Conservation (phyloP, 805 yeast genomes). For the Teunomyces cretensis region DNA sequence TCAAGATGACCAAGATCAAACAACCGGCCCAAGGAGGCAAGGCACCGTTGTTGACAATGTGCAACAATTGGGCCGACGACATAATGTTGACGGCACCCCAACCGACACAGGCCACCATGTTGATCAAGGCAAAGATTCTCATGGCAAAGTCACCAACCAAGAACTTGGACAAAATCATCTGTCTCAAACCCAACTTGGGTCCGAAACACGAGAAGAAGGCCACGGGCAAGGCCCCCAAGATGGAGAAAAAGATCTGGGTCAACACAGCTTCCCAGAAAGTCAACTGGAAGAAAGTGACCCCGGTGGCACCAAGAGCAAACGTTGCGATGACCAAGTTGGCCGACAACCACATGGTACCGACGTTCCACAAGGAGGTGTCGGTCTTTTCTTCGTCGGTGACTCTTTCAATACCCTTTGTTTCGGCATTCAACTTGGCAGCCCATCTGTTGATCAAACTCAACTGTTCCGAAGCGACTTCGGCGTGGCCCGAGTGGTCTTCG, state of each 20-base stretch:
- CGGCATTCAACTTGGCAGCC: conserved; percentile 41
- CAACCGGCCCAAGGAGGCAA: conserved; percentile 93
- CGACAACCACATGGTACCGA: conserved; percentile 88
- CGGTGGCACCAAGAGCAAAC: conserved; percentile 67
- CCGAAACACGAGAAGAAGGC: conserved; percentile 85
- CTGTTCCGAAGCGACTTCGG: conserved; percentile 24
- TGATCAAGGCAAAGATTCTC: conserved; percentile 74
- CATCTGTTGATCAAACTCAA: conserved; percentile 28
- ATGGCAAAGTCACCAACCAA: conserved; percentile 74
- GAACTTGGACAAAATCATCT: conserved; percentile 77
- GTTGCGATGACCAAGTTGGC: conserved; percentile 89
- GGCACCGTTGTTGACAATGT: conserved; percentile 64
- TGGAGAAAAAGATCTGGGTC: conserved; percentile 67
- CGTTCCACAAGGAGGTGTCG: conserved; percentile 62
- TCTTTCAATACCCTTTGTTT: conserved; percentile 73
- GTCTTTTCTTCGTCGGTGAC: conserved; percentile 77
- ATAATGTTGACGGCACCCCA: conserved; percentile 95
- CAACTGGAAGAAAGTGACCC: conserved; percentile 59
- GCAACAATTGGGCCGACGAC: conserved; percentile 81
- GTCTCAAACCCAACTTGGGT: conserved; percentile 81
- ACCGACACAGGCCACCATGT: conserved; percentile 84
- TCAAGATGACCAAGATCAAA: conserved; percentile 63
- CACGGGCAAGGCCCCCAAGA: conserved; percentile 74
- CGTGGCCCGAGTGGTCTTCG: conserved; percentile 22
- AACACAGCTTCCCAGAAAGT: conserved; percentile 73